Base-by-base conservation (phyloP, 2,329 filamentous ascomycete genomes). In the Lachnellula subtilissima region DNA sequence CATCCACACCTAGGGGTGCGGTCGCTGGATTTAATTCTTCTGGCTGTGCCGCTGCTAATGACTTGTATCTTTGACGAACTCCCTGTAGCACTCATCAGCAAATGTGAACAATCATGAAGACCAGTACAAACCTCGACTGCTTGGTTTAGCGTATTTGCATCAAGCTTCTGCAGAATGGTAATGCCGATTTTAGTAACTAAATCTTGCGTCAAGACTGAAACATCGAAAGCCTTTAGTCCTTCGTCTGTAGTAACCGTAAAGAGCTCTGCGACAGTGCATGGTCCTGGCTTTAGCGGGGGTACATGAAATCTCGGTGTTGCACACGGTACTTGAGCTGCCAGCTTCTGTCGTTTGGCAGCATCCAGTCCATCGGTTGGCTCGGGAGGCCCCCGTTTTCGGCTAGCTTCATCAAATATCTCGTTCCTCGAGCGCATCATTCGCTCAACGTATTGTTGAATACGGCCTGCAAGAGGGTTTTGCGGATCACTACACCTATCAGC, bases 371-470 rank as follows among this genome's bases (percentile, higher is more conserved):
- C 86, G 15, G 81, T 84, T 23, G 88, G 86, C 65, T 92, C 88
- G 43, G 76, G 79, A 4, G 86, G 78, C 4, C 84, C 82, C 58
- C 94, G 84, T 72, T 99, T 99, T 55, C 88, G 85, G 50, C 77
- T 84, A 51, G 81, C 78, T 52, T 95, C 91, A 54, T 96, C 90
- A 53, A 94, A 85, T 11, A 90, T 80, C 62, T 96, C 91, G 9
- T 84, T 78, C 53, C 90, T 85, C 53, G 84, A 86, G 61, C 91
- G 88, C 75, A 89, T 85, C 60, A 95, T 81, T 50, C 90, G 84
- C 65, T 96, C 91, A 17, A 96, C 77, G 67, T 96, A 87, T 68
- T 94, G 88, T 65, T 96, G 89, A 70, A 99, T 94, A 59, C 89
- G 87, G 0, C 80, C 81, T 22, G 82, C 80, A 52, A 91, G 78